These are phyloP conservation scores for Corchorus capsularis DNA, from an alignment of 345 rosid genomes.

Conservation along the genomic window DNA sequence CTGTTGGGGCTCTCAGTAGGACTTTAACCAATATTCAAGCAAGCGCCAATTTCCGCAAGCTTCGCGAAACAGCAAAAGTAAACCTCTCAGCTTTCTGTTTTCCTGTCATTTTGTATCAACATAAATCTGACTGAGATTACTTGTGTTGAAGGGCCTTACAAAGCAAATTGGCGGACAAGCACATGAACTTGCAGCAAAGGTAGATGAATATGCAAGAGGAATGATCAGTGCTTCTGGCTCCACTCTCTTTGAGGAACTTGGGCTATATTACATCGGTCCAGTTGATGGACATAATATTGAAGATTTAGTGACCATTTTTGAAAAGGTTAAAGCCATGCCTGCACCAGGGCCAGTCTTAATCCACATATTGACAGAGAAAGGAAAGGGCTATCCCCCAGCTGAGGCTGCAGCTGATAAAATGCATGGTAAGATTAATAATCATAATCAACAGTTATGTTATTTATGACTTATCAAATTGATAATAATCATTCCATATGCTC, in stretches of 20 bases:
- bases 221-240: constrained; percentile 66
- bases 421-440: constrained; percentile 49
- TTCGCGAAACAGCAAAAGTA: constrained; percentile 73
- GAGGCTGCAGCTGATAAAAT: constrained; percentile 71
- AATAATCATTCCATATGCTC: constrained; percentile 20
- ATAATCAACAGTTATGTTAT: neutral
- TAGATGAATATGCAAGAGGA: constrained; percentile 69
- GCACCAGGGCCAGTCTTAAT: constrained; percentile 79
- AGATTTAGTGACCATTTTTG: constrained; percentile 58
- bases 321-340: constrained; percentile 65
- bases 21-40: constrained; percentile 63
- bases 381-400: constrained; percentile 81
- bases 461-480: neutral
- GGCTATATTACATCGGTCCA: constrained; percentile 66
- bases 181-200: constrained; percentile 70
- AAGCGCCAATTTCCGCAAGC: constrained; percentile 56
- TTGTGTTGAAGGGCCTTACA: constrained; percentile 43
- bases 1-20: constrained; percentile 73
- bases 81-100: constrained; percentile 1
- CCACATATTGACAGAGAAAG: constrained; percentile 73
- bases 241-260: constrained; percentile 66
- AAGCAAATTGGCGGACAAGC: constrained; percentile 58
- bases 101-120: neutral
- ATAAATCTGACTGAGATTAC: constrained; percentile 20
- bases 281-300: constrained; percentile 69